Evolutionary conservation across 495 filamentous ascomycete species (phyloP).

Genomic region (Neurospora cerealis): DNA sequence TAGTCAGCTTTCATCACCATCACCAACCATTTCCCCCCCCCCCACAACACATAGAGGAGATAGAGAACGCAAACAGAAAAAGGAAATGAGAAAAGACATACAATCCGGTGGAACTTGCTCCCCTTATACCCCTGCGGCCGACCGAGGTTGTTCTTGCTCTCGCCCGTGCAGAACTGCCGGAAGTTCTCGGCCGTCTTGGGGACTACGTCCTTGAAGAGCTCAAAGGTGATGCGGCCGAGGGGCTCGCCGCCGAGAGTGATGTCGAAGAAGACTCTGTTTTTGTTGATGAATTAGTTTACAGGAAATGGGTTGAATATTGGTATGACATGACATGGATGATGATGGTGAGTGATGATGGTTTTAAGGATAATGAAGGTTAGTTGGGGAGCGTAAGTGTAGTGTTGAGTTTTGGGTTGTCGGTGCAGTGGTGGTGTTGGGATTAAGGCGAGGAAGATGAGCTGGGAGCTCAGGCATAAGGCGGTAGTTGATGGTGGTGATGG

Average conservation of each 20-base stretch:
- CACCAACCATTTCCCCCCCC: not conserved
- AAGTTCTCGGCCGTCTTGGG: constrained; percentile 95
- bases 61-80: not conserved
- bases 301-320: too few relatives aligned
- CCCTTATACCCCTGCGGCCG: constrained; percentile 88
- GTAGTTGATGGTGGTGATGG: not conserved
- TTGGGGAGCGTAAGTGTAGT: not conserved
- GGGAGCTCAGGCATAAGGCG: not conserved
- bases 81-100: constrained; percentile 34
- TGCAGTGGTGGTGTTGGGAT: not conserved
- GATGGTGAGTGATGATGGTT: not conserved
- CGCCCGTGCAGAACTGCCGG: constrained; percentile 92
- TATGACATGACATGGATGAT: not conserved
- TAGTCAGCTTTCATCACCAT: not conserved
- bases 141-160: constrained; percentile 72
- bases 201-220: constrained; percentile 76
- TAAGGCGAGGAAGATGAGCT: not conserved
- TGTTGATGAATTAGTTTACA: not conserved
- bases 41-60: not conserved
- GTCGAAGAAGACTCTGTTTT: constrained; percentile 76
- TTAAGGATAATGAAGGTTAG: not conserved
- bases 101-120: constrained; percentile 87
- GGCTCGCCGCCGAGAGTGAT: constrained; percentile 83
- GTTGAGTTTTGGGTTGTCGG: not conserved
- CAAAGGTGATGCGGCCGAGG: constrained; percentile 86